Evolutionary conservation across 2,329 filamentous ascomycete species (phyloP), one percentile per base, ranked within the genome.

Genomic region (Pestalotiopsis sp.): DNA sequence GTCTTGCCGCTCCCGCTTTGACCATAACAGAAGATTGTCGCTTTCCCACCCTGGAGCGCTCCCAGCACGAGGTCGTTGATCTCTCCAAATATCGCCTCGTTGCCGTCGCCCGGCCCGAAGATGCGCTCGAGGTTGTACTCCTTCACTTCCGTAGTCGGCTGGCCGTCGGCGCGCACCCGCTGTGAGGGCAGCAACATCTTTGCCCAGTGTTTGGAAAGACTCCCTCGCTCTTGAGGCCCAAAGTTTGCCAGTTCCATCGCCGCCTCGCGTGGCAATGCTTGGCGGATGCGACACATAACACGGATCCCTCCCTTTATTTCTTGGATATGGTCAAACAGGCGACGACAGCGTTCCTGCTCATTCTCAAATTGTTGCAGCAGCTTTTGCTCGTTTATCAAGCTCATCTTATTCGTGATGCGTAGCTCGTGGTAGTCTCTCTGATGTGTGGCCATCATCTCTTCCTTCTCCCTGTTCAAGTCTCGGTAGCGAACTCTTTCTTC

Each of bases 1-100:
- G 95, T 98, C 85, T 99, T 99, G 68, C 95, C 95, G 17, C 94
- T 95, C 2, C 95, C 96, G 0, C 95, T 98, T 80, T 98, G 96
- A 23, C 96, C 96, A 76, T 98, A 99, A 75, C 94, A 97, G 82
- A 99, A 97, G 69, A 98, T 97, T 79, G 94, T 97, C 58, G 98
- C 95, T 73, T 98, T 97, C 82, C 97, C 97, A 0, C 96, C 96
- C 74, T 97, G 93, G 9, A 98, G 84, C 0, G 96, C 95, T 71
- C 92, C 96, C 78, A 98, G 94, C 1, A 98, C 93, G 12, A 99
- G 87, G 77, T 98, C 95, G 41, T 92, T 94, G 73, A 98, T 97
- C 76, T 98, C 95, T 41, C 91, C 92, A 77, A 98, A 99, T 0
- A 99, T 90, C 68, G 95, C 91, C 4, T 89, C 85, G 76, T 99